These are phyloP conservation scores for Calophaca sinica DNA, from an alignment of 306 rosid genomes.

Conservation along the genomic window DNA sequence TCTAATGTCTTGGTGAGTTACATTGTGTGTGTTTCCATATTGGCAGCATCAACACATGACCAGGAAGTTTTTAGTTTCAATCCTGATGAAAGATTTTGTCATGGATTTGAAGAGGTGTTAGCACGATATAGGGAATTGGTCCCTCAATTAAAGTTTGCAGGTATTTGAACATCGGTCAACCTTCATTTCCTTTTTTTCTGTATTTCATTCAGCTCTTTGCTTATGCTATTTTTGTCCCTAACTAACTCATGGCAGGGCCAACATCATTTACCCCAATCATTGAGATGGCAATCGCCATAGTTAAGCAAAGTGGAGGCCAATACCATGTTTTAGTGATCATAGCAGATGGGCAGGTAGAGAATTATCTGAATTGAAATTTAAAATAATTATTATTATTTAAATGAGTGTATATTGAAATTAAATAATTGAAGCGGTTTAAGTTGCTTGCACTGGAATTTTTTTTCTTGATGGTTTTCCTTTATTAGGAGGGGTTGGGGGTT, in stretches of 20 bases:
- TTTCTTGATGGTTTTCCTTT: too few species aligned
- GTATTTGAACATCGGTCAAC: constrained; percentile 51
- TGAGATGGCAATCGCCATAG: constrained; percentile 95
- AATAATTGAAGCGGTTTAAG: constrained; percentile 16
- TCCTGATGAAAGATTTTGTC: constrained; percentile 78
- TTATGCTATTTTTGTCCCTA: constrained; percentile 35
- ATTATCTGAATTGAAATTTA: constrained; percentile 17
- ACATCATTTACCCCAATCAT: constrained; percentile 92
- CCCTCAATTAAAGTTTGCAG: constrained; percentile 88
- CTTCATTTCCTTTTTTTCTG: constrained; percentile 6
- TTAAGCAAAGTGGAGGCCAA: constrained; percentile 93
- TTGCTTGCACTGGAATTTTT: constrained; percentile 5
- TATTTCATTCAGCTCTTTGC: constrained; percentile 19
- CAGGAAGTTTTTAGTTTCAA: constrained; percentile 95
- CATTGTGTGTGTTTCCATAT: constrained; percentile 38
- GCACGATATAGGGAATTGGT: constrained; percentile 76
- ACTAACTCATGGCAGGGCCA: constrained; percentile 67
- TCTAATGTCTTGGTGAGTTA: constrained; percentile 23
- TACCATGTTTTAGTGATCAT: constrained; percentile 91
- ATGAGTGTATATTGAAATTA: neutral
- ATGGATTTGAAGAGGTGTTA: constrained; percentile 97
- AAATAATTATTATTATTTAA: neutral
- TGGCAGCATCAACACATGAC: constrained; percentile 91
- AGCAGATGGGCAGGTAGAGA: constrained; percentile 93
- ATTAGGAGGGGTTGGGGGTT: neutral